Base-by-base conservation (phyloP, 257 asterid species). In the Solanum bulbocastanum region DNA sequence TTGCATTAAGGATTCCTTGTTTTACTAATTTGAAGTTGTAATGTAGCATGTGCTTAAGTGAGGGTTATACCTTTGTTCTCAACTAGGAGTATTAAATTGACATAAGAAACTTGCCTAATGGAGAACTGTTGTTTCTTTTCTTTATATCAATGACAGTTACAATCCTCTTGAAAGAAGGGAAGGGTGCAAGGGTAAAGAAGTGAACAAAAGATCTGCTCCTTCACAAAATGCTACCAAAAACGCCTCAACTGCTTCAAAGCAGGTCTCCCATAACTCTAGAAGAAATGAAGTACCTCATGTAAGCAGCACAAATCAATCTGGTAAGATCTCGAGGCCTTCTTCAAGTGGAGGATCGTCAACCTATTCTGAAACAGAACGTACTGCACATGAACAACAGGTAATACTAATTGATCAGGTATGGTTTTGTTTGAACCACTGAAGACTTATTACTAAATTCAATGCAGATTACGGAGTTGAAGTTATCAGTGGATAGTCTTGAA, bases 161-260 rank as follows among this genome's bases (percentile, higher is more conserved):
- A 95, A 96, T 88, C 91, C 99, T 88, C 88, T 94, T 89, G 99
- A 95, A 87, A 94, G 99, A 91, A 94, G 99, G 90, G 98, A 95
- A 89, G 92, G 92, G 60, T 91, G 94, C 92, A 95, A 94, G 93
- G 98, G 98, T 83, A 96, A 95, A 93, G 98, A 95, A 83, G 89
- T 90, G 84, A 91, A 90, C 93, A 96, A 94, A 94, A 96, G 89
- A 91, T 90, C 94, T 89, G 94, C 91, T 82, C 40, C 92, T 32
- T 89, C 95, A 27, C 97, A 94, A 73, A 86, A 94, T 88, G 90
- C 96, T 30, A 37, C 94, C 32, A 95, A 90, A 92, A 91, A 86
- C 76, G 44, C 95, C 12, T 90, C 95, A 69, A 58, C 94, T 87
- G 93, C 88, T 36, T 88, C 93, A 46, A 95, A 93, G 86, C 96